These are phyloP conservation scores for Guadua angustifolia DNA, from an alignment of 176 grass and related monocot genomes.

Conservation along the genomic window DNA sequence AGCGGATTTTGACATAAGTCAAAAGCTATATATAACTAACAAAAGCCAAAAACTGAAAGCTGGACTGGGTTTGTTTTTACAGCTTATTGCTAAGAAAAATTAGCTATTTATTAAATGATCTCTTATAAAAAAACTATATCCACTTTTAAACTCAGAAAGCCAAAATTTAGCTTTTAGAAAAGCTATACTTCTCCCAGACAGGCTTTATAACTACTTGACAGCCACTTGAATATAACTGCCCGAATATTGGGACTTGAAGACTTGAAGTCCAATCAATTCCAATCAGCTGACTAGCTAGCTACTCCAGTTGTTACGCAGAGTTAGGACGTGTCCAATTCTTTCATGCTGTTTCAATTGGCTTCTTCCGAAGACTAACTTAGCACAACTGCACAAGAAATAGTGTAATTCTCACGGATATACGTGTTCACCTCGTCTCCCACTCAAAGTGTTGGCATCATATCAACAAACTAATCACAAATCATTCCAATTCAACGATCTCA, in stretches of 20 bases:
- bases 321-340: not conserved
- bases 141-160: too few species aligned
- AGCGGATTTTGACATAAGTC: too few species aligned
- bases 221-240: slow-evolving; percentile 2
- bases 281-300: slow-evolving; percentile 15
- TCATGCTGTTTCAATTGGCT: not conserved
- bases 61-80: too few species aligned
- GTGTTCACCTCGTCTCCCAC: slow-evolving; percentile 36
- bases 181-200: too few species aligned
- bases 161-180: too few species aligned
- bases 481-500: slow-evolving; percentile 9
- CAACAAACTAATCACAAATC: not conserved
- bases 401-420: slow-evolving; percentile 20
- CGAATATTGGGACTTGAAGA: slow-evolving; percentile 1
- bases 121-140: too few species aligned
- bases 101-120: too few species aligned
- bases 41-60: too few species aligned
- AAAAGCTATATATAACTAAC: too few species aligned
- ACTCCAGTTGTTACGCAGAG: slow-evolving; percentile 3
- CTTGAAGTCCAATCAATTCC: slow-evolving; percentile 30
- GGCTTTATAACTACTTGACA: not conserved
- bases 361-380: not conserved
- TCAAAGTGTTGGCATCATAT: not conserved
- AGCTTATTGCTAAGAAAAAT: too few species aligned
- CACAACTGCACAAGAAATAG: not conserved